phyloP scores from a whole-genome alignment of 2,329 filamentous ascomycete species.

The Biscogniauxia marginata region DNA sequence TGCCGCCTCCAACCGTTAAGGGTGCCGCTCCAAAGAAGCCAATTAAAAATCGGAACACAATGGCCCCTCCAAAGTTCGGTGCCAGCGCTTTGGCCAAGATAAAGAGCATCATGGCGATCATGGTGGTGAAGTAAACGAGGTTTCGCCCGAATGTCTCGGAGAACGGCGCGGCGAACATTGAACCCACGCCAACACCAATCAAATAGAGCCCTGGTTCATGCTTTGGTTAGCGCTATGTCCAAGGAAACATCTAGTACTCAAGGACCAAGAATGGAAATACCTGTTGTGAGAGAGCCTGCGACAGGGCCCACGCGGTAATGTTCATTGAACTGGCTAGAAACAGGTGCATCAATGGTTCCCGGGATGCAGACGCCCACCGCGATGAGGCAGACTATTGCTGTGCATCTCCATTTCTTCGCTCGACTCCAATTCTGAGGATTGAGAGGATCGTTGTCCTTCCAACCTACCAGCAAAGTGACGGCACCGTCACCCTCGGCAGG shows the following conservation, averaged over 20 bases:
- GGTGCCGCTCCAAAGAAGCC: constrained; percentile 47
- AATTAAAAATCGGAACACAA: constrained; percentile 48
- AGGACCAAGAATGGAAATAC: not conserved
- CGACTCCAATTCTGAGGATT: constrained; percentile 18
- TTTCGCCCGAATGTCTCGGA: constrained; percentile 40
- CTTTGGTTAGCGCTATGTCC: not conserved
- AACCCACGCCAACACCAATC: constrained; percentile 37
- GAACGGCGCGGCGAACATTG: constrained; percentile 37
- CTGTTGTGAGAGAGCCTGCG: constrained; percentile 10
- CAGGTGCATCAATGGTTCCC: constrained; percentile 11
- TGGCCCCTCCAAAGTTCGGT: constrained; percentile 41
- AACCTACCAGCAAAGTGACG: constrained; percentile 10
- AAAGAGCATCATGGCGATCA: constrained; percentile 43
- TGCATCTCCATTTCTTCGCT: constrained; percentile 7
- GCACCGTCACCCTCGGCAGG: constrained; percentile 5
- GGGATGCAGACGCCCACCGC: constrained; percentile 7
- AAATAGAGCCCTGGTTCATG: constrained; percentile 29
- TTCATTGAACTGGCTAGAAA: constrained; percentile 7
- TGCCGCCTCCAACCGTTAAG: constrained; percentile 42
- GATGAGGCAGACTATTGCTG: constrained; percentile 6
- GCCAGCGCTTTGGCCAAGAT: constrained; percentile 44
- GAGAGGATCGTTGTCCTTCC: constrained; percentile 13
- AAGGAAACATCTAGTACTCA: not conserved
- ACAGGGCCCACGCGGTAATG: constrained; percentile 12
- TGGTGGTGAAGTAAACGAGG: constrained; percentile 38